A percentile compares a stretch with the other conserved stretches of the same genome.
Conservation (phyloP, 192 early-diverging fungal genomes). For the Podila clonocystis region DNA sequence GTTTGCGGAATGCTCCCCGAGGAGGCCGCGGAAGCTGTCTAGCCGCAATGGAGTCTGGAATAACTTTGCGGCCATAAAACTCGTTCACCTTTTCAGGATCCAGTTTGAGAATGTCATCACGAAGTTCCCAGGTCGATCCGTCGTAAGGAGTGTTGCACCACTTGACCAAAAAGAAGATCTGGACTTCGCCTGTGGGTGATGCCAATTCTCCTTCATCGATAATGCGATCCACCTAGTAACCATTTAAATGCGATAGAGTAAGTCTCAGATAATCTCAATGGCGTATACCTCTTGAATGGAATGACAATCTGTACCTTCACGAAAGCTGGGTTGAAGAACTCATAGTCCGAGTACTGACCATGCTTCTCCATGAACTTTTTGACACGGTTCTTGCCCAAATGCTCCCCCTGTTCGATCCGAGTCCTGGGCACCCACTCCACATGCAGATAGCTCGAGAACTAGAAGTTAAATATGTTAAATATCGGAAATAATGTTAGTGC, state of each 20-base stretch:
- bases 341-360: slow-evolving; percentile 59
- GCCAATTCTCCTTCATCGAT: slow-evolving; percentile 84
- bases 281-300: no score
- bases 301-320: slow-evolving; percentile 55
- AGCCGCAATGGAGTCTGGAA: slow-evolving; percentile 61
- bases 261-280: not conserved
- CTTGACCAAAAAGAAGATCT: slow-evolving; percentile 79
- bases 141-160: slow-evolving; percentile 81
- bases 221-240: slow-evolving; percentile 76
- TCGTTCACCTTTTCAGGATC: slow-evolving; percentile 72
- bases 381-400: slow-evolving; percentile 74
- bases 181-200: slow-evolving; percentile 58
- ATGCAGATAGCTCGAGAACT: slow-evolving; percentile 80
- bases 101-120: slow-evolving; percentile 62
- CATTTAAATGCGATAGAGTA: not conserved
- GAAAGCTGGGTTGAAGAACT: slow-evolving; percentile 74
- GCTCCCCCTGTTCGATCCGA: slow-evolving; percentile 57
- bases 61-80: slow-evolving; percentile 68
- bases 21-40: slow-evolving; percentile 55
- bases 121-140: slow-evolving; percentile 76
- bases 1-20: slow-evolving; percentile 61
- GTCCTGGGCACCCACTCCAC: slow-evolving; percentile 74
- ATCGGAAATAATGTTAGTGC: not conserved
- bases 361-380: slow-evolving; percentile 80
- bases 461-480: not conserved